A percentile compares a stretch with the other conserved stretches of the same genome.
Conservation (phyloP, 2,329 filamentous ascomycete genomes). For the Sporothrix brunneoviolacea region DNA sequence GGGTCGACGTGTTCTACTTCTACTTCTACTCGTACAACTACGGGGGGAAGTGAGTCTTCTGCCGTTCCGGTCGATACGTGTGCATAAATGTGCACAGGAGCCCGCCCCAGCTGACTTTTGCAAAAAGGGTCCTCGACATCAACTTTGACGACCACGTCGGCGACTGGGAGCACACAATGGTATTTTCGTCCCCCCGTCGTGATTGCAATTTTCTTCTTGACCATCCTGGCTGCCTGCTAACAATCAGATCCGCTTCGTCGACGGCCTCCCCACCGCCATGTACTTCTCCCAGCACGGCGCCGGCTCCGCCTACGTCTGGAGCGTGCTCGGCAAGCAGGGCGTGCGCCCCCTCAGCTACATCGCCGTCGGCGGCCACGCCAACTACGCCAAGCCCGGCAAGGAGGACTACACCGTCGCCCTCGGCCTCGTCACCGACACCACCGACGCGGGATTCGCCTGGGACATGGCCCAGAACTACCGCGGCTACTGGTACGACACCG, state of each 20-base stretch:
- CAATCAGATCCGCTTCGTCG: slow-evolving; percentile 22
- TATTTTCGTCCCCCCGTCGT: not conserved
- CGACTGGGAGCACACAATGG: slow-evolving; percentile 24
- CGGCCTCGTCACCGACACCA: slow-evolving; percentile 19
- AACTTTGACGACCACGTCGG: slow-evolving; percentile 23
- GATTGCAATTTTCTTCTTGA: not conserved
- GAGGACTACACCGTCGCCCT: slow-evolving; percentile 20
- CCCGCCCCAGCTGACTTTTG: too few relatives aligned
- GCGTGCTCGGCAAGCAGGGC: slow-evolving; percentile 13
- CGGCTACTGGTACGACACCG: slow-evolving; percentile 20
- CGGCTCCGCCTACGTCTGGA: slow-evolving; percentile 22
- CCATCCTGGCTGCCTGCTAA: not conserved
- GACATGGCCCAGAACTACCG: slow-evolving; percentile 22
- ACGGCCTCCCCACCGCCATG: slow-evolving; percentile 18
- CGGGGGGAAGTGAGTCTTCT: slow-evolving; percentile 15
- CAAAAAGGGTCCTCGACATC: slow-evolving; percentile 17
- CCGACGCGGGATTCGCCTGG: slow-evolving; percentile 20
- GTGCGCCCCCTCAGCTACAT: slow-evolving; percentile 19
- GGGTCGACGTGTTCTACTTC: slow-evolving; percentile 21
- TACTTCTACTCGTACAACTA: slow-evolving; percentile 21
- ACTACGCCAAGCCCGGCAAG: slow-evolving; percentile 20
- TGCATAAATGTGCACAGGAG: too few relatives aligned
- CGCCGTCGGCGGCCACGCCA: slow-evolving; percentile 20
- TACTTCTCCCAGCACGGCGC: slow-evolving; percentile 21
- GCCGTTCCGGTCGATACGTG: too few relatives aligned